Base-by-base conservation (phyloP, 2,329 filamentous ascomycete species). In the Clarireedia homoeocarpa region DNA sequence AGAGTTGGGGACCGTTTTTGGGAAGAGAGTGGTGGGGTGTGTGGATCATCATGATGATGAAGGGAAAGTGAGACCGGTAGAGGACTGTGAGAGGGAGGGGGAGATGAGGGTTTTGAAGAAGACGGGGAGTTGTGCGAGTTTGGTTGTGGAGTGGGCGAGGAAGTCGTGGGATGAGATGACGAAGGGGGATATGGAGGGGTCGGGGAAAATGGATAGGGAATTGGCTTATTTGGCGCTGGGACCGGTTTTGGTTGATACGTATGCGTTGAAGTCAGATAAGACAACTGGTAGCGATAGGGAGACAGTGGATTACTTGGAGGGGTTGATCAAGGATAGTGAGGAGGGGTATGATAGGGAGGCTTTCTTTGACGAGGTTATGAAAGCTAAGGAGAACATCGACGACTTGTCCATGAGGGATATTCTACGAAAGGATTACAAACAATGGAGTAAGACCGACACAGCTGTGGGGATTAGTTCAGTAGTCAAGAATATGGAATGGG, bases 41-140 rank as follows among this genome's bases (percentile, higher is more conserved):
- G 79, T 94, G 53, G 89, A 94, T 70, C 89, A 94, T 71, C 89
- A 94, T 67, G 83, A 80, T 0, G 88, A 94, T 59, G 89, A 94
- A 65, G 69, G 74, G 5, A 72, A 68, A 6, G 73, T 90, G 0
- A 69, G 74, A 0, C 9, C 58, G 49, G 72, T 77, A 6, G 73
- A 72, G 0, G 73, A 71, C 2, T 54, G 51, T 49, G 74, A 77
- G 10, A 73, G 71, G 0, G 73, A 71, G 3, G 74, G 73, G 0
- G 70, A 76, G 5, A 81, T 83, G 1, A 76, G 86, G 17, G 71
- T 89, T 1, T 76, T 94, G 20, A 75, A 81, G 60, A 83, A 79
- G 53, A 78, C 78, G 56, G 89, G 88, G 4, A 91, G 87, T 70
- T 92, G 89, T 71, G 79, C 80, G 60, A 89, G 85, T 58, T 73